Base-by-base conservation (phyloP, 2,329 filamentous ascomycete genomes). In the Mariannaea sp. region DNA sequence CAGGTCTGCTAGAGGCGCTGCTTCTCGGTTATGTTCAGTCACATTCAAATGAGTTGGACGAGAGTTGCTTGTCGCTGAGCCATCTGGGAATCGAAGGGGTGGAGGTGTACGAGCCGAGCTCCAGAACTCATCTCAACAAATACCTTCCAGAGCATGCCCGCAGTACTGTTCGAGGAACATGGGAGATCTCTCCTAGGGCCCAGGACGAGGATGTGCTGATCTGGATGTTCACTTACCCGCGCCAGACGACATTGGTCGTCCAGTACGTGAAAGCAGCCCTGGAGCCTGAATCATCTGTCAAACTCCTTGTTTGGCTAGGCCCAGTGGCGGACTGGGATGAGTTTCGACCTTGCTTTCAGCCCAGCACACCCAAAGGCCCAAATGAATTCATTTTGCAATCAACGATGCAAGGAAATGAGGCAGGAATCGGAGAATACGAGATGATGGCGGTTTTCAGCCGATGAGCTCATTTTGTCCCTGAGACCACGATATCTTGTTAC, bases 151-250 rank as follows among this genome's bases (percentile, higher is more conserved):
- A 68, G 19, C 61, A 59, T 29, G 55, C 59, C 35, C 58, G 55
- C 32, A 60, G 57, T 51, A 67, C 61, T 4, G 71, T 73, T 3
- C 59, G 60, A 0, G 69, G 70, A 3, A 71, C 69, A 2, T 71
- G 69, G 68, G 60, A 67, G 0, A 26, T 72, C 1, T 61, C 62
- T 1, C 55, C 59, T 10, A 60, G 67, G 13, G 58, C 71, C 4
- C 51, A 29, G 6, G 64, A 67, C 20, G 42, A 61, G 0, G 57
- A 58, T 39, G 55, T 65, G 7, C 43, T 44, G 8, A 64, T 46
- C 2, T 49, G 72, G 35, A 48, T 72, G 52, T 73, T 73, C 52
- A 63, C 68, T 7, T 73, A 73, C 24, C 71, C 71, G 10, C 69
- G 71, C 2, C 67, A 70, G 20, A 63, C 65, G 1, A 42, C 39